phyloP scores from a whole-genome alignment of 202 grass and related monocot species.

The Zoysia matrella region DNA sequence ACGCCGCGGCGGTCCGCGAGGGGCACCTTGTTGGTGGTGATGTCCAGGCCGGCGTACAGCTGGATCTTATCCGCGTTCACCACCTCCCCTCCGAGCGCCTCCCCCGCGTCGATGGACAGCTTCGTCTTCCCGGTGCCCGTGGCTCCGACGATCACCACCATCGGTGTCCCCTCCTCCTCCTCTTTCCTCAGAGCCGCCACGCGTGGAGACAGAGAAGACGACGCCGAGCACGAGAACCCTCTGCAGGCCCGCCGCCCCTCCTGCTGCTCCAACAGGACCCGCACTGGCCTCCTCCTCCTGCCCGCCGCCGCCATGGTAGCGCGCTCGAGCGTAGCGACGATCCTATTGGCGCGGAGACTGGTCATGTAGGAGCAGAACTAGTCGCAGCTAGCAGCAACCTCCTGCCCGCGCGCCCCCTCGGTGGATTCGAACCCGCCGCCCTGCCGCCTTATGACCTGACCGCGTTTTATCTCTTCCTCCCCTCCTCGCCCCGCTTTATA shows the following conservation, averaged over 20 bases:
- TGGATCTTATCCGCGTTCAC: background rate
- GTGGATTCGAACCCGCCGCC: too few species aligned
- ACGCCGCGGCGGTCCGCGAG: slow-evolving; percentile 63
- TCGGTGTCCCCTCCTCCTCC: background rate
- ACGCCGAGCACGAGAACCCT: background rate
- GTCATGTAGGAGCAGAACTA: slow-evolving; percentile 34
- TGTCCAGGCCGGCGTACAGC: slow-evolving; percentile 16
- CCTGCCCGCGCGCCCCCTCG: too few species aligned
- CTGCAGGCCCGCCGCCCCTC: background rate
- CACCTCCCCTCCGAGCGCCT: slow-evolving; percentile 57
- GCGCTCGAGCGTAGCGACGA: slow-evolving; percentile 34
- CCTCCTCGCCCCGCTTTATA: too few species aligned
- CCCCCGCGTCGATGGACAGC: slow-evolving; percentile 74
- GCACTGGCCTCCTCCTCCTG: slow-evolving; percentile 24
- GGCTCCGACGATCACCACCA: slow-evolving; percentile 78
- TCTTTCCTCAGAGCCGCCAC: too few species aligned
- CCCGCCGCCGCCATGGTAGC: slow-evolving; percentile 15
- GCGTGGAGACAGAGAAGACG: background rate
- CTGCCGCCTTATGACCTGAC: background rate
- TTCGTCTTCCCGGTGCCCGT: slow-evolving; percentile 84
- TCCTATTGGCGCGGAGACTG: slow-evolving; percentile 43
- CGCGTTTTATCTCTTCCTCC: slow-evolving; percentile 40
- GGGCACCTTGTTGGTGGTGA: slow-evolving; percentile 82
- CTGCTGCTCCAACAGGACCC: background rate
- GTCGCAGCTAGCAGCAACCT: too few species aligned